Conservation (phyloP, 805 yeast species). For the Myxozyma vanderwaltii region DNA sequence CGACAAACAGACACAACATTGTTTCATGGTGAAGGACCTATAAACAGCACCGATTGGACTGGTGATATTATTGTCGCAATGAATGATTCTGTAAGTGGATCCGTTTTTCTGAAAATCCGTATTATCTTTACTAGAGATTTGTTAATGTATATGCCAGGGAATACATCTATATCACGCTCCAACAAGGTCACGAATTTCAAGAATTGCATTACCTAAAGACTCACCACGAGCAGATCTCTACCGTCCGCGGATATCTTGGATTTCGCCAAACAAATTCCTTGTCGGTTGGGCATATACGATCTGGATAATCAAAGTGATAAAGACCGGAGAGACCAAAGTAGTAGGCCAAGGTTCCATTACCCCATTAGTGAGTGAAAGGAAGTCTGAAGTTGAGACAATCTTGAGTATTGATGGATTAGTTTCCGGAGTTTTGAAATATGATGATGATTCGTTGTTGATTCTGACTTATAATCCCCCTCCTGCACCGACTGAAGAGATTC, state of each 20-base stretch:
- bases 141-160: conserved; percentile 14
- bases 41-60: conserved; percentile 64
- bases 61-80: conserved; percentile 78
- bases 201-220: conserved; percentile 58
- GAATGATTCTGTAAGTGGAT: conserved; percentile 70
- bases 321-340: conserved; percentile 16
- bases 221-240: conserved; percentile 72
- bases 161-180: conserved; percentile 57
- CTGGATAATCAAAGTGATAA: conserved; percentile 59
- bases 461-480: conserved; percentile 48
- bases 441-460: conserved; percentile 67
- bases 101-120: conserved; percentile 37
- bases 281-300: conserved; percentile 83
- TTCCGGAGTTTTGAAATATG: conserved; percentile 77
- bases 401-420: conserved; percentile 53
- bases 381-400: conserved; percentile 33
- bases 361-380: conserved; percentile 26
- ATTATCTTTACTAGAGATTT: not conserved
- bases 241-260: conserved; percentile 74
- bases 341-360: not conserved
- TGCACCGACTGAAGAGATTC: conserved; percentile 17
- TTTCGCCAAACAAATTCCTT: conserved; percentile 65
- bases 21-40: conserved; percentile 65
- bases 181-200: conserved; percentile 52
- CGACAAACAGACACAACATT: conserved; percentile 68